phyloP scores from a whole-genome alignment of 2,329 filamentous ascomycete species.

The Aspergillus felis region DNA sequence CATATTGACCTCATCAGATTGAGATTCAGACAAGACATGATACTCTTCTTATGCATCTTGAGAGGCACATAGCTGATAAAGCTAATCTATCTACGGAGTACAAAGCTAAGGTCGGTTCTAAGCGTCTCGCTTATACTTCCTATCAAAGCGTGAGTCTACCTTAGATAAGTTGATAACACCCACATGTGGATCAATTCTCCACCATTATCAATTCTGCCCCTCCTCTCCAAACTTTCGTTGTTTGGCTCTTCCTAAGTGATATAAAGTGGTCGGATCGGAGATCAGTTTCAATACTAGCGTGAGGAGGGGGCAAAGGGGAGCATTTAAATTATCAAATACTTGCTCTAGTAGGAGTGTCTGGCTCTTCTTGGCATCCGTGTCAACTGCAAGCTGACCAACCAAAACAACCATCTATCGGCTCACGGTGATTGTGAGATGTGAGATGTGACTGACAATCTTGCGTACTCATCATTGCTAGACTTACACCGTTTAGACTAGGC shows the following conservation, averaged over 20 bases:
- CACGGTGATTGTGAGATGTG: neutral
- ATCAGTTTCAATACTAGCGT: neutral
- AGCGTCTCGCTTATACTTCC: neutral
- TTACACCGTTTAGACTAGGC: neutral
- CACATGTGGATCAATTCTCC: neutral
- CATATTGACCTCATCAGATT: neutral
- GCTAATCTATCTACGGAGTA: neutral
- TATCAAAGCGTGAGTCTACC: neutral
- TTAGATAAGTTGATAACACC: neutral
- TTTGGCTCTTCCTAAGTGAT: neutral
- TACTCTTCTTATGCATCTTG: neutral
- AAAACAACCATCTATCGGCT: neutral
- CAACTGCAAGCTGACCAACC: neutral
- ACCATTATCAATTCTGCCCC: neutral
- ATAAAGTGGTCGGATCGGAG: neutral
- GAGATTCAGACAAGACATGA: neutral
- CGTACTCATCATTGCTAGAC: neutral
- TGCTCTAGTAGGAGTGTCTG: neutral
- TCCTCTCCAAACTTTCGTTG: neutral
- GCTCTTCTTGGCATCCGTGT: neutral
- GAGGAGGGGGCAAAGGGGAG: neutral
- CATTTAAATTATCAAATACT: neutral
- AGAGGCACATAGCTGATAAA: neutral
- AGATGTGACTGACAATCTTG: neutral
- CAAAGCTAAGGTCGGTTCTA: neutral